These are phyloP conservation scores for Aspergillus ellipticus DNA, from an alignment of 495 filamentous ascomycete genomes.

Conservation along the genomic window DNA sequence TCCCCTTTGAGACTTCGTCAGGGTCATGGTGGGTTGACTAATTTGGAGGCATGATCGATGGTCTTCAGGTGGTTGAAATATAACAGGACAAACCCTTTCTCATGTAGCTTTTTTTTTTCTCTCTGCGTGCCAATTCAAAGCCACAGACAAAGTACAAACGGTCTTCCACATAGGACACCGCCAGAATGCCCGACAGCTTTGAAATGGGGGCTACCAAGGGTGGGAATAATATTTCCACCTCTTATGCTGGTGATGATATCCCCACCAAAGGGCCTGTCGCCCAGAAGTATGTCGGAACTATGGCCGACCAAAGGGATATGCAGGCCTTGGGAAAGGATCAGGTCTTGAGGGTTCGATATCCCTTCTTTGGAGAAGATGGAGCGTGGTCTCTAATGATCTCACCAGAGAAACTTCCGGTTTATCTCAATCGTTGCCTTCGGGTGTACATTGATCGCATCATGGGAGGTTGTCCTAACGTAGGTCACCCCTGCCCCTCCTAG, in stretches of 20 bases:
- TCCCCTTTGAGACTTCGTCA: neutral
- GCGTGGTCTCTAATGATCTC: neutral
- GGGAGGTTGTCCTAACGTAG: neutral
- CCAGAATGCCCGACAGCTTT: neutral
- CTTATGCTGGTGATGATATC: neutral
- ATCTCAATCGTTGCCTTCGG: neutral
- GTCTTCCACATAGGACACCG: neutral
- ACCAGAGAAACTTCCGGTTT: neutral
- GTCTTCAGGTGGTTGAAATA: neutral
- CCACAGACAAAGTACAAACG: neutral
- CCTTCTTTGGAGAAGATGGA: neutral
- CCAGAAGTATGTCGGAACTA: conserved; percentile 1
- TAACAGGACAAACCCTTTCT: neutral
- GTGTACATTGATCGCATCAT: neutral
- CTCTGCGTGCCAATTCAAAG: neutral
- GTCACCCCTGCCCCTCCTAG: neutral
- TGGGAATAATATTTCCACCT: neutral
- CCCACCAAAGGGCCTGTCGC: neutral
- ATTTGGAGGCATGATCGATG: neutral
- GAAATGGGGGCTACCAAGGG: neutral
- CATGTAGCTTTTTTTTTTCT: neutral
- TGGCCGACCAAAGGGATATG: conserved; percentile 3
- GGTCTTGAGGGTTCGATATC: conserved; percentile 1
- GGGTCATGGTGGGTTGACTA: neutral
- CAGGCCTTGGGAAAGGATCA: neutral